Evolutionary conservation across 2,329 filamentous ascomycete species (phyloP).

Genomic region (Fusarium sp.): DNA sequence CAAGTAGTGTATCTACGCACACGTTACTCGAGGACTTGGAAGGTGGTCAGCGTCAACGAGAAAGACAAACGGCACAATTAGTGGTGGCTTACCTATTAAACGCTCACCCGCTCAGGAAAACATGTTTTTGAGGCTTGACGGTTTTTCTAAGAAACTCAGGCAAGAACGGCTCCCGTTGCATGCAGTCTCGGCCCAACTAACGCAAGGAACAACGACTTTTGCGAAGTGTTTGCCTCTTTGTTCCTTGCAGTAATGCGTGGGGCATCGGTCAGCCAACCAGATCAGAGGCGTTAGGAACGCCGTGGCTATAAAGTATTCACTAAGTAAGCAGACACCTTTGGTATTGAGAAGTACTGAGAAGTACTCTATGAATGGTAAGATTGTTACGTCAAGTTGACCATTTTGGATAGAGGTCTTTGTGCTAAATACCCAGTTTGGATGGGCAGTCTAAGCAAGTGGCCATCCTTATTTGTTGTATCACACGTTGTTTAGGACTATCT

Average conservation of each 20-base stretch:
- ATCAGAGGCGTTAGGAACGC: not conserved
- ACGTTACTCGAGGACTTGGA: not conserved
- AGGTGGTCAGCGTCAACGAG: not conserved
- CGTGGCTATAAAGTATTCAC: conserved; percentile 26
- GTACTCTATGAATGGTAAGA: not conserved
- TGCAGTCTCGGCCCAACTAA: conserved; percentile 8
- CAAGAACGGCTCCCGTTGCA: not conserved
- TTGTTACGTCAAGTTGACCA: not conserved
- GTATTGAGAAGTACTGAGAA: not conserved
- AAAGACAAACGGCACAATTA: conserved; percentile 18
- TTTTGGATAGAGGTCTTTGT: not conserved
- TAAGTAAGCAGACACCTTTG: not conserved
- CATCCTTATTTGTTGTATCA: not conserved
- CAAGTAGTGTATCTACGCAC: not conserved
- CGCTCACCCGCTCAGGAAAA: not conserved
- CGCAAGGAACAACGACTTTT: conserved; percentile 27
- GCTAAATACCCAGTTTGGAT: not conserved
- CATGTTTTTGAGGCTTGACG: conserved; percentile 28
- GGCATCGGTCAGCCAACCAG: conserved; percentile 5
- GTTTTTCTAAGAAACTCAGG: conserved; percentile 11
- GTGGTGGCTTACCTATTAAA: conserved; percentile 16
- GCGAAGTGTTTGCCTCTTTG: conserved; percentile 5
- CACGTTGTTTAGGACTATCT: not conserved
- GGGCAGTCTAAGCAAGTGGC: not conserved
- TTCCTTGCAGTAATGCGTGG: conserved; percentile 28